A percentile compares a stretch with the other conserved stretches of the same genome.
These are phyloP conservation scores for Begonia peltatifolia DNA, from an alignment of 306 rosid species.

Conservation along the genomic window DNA sequence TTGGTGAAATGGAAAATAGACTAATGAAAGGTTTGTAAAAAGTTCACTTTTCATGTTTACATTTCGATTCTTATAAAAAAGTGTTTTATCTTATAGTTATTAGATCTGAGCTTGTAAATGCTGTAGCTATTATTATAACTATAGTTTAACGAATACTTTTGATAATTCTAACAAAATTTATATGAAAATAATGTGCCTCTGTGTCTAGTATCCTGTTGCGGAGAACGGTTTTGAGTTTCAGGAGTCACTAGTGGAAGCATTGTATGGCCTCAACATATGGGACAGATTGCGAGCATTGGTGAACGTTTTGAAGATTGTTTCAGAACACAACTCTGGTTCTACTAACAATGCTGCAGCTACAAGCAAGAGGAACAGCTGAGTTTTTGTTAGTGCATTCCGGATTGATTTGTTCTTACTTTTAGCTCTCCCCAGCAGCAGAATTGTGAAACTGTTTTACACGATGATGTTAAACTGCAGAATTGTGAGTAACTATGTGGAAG, in stretches of 20 bases:
- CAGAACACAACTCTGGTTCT: slow-evolving; percentile 38
- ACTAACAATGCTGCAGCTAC: slow-evolving; percentile 5
- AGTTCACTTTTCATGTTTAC: no score
- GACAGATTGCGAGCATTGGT: slow-evolving; percentile 74
- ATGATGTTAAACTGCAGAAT: no score
- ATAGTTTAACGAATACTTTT: background rate
- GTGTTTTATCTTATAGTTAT: no score
- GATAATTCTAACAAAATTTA: background rate
- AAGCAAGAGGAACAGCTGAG: background rate
- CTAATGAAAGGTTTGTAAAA: no score
- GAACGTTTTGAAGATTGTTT: slow-evolving; percentile 50
- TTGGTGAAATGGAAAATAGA: no score
- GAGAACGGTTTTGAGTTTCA: slow-evolving; percentile 82
- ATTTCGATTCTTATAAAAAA: no score
- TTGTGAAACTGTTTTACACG: no score
- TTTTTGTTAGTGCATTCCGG: no score
- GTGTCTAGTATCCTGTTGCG: slow-evolving; percentile 62
- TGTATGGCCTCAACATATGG: slow-evolving; percentile 79
- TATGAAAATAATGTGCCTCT: background rate
- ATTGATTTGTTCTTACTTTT: no score
- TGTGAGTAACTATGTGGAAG: no score
- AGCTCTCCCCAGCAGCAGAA: no score
- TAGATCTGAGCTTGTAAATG: background rate
- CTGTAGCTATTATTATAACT: background rate
- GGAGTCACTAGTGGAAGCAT: slow-evolving; percentile 62